Evolutionary conservation across 176 grass and related monocot genomes (phyloP), one percentile per base, ranked within the genome.

Genomic region (Hsuehochloa calcarea): DNA sequence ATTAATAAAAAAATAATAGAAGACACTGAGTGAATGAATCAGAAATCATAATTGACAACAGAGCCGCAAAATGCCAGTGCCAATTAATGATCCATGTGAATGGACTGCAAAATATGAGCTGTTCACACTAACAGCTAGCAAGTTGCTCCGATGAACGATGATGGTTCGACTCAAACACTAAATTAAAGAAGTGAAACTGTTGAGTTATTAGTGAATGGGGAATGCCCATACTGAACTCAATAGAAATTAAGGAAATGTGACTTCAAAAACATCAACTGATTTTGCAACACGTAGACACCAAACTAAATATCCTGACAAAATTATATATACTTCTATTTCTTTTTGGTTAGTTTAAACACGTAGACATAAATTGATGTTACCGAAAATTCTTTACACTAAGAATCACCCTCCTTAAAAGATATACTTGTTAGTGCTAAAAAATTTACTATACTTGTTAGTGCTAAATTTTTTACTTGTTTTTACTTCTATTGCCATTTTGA

Each of bases 1-100:
- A 72, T 56, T 82, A 38, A n/a, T 54, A 77, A n/a, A 76, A 40
- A 58, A 58, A 68, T 45, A 59, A 60, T 22, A 83, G 12, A 79
- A 77, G 45, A 47, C 1, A 50, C 50, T 58, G 10, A 68, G 27
- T 31, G 59, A 88, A 88, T 55, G 37, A 80, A 46, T 69, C 52
- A 67, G 66, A 85, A 85, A 63, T 61, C 20, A 17, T 4, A 37
- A 34, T 8, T 72, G 46, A 45, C 27, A n/a, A 31, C 29, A 75
- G 51, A 56, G 31, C 40, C 2, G 31, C 47, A 49, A 75, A 38
- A 56, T 76, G 29, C 12, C 23, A 87, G 20, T 45, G 55, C 27
- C 54, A 71, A 81, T 41, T 14, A 20, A 40, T 34, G 43, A 81
- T 76, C 35, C 46, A 40, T 63, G 55, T 3, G 35, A 68, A 81